Evolutionary conservation across 768 basidiomycete genomes (phyloP).

Genomic region (Tylopilus felleus): DNA sequence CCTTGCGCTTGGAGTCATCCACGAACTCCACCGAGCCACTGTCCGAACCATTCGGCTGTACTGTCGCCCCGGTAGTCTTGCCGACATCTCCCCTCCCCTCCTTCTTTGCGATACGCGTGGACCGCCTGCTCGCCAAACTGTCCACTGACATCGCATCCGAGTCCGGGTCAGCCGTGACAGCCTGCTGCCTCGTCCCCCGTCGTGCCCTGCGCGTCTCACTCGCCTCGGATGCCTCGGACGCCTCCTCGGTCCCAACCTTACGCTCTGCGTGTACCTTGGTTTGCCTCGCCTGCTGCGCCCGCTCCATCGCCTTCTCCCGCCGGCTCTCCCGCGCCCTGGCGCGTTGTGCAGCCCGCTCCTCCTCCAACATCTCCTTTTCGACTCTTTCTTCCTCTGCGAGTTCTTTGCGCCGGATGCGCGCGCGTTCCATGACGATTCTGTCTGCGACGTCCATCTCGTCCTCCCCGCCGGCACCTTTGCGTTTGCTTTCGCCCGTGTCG

Average conservation of each 20-base stretch:
- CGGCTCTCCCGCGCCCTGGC: slow-evolving; percentile 14
- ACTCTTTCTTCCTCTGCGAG: slow-evolving; percentile 40
- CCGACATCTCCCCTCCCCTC: not conserved
- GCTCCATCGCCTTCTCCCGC: slow-evolving; percentile 22
- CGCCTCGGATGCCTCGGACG: slow-evolving; percentile 9
- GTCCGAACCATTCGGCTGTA: not conserved
- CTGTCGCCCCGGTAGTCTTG: not conserved
- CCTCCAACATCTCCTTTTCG: slow-evolving; percentile 28
- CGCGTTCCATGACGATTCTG: slow-evolving; percentile 43
- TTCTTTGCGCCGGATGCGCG: slow-evolving; percentile 38
- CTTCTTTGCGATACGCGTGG: slow-evolving; percentile 6
- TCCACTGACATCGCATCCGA: slow-evolving; percentile 33
- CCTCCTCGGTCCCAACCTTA: not conserved
- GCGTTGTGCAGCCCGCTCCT: slow-evolving; percentile 22
- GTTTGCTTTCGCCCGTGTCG: slow-evolving; percentile 31
- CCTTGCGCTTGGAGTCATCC: not conserved
- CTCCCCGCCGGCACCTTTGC: slow-evolving; percentile 35
- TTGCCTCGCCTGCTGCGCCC: slow-evolving; percentile 13
- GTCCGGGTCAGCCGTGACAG: slow-evolving; percentile 12
- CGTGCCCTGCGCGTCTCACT: slow-evolving; percentile 1
- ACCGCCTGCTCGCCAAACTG: slow-evolving; percentile 9
- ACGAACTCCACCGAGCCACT: slow-evolving; percentile 5
- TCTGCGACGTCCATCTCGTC: slow-evolving; percentile 35
- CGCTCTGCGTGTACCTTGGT: slow-evolving; percentile 1
- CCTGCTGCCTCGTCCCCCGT: not conserved